Evolutionary conservation across 2,329 filamentous ascomycete species (phyloP), one percentile per base, ranked within the genome.

Genomic region (Nemania diffusa): DNA sequence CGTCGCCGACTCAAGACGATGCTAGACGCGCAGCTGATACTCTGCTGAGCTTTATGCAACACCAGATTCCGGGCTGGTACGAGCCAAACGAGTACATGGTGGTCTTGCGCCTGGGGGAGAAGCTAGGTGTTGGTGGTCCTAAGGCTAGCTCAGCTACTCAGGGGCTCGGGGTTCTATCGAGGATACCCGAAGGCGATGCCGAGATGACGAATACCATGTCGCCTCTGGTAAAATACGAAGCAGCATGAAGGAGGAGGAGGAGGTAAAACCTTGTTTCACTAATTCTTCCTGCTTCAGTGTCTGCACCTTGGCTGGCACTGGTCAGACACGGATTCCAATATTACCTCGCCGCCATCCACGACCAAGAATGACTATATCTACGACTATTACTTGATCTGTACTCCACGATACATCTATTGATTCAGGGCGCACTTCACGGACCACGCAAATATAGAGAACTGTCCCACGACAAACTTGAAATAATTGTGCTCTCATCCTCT

Each of bases 31-130:
- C 94, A 1, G 86, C 97, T 4, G 91, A 95, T 74, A 90, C 94
- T 2, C 88, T 97, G 22, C 87, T 97, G 77, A 90, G 82, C 67
- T 97, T 95, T 76, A 91, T 97, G 77, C 87, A 93, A 73, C 89
- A 90, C 67, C 88, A 90, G 13, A 81, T 84, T 0, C 82, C 79
- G 24, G 90, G 89, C 1, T 87, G 93, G 34, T 88, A 92, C 17
- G 92, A 96, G 75, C 87, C 93, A 53, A 87, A 88, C 73, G 94
- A 97, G 70, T 94, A 91, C 77, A 79, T 92, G 70, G 88, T 89
- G 2, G 89, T 97, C 55, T 85, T 93, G 20, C 93, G 93, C 77
- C 82, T 97, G 70, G 95, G 94, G 78, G 92, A 97, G 79, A 97
- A 95, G 79, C 84, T 97, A 32, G 89, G 92, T 67, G 82, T 97